phyloP scores from a whole-genome alignment of 2,329 filamentous ascomycete genomes.

The Calonectria pseudoturangicola region DNA sequence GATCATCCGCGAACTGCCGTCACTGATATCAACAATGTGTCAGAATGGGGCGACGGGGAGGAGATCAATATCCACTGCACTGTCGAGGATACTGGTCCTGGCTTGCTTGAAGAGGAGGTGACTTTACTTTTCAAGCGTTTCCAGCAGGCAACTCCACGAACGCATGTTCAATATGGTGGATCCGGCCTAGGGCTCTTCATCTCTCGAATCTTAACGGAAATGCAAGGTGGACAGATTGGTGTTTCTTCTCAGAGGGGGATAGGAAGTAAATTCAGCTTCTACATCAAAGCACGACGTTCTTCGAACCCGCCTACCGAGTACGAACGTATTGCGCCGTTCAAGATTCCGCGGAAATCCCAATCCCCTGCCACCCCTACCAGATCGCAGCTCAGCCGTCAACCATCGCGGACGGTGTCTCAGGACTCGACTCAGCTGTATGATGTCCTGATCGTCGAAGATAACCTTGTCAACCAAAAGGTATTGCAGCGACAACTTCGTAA shows the following conservation, averaged over 20 bases:
- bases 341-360: constrained; percentile 57
- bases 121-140: constrained; percentile 81
- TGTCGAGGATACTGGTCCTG: constrained; percentile 83
- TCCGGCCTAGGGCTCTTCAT: constrained; percentile 85
- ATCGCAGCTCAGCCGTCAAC: constrained; percentile 46
- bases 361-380: constrained; percentile 43
- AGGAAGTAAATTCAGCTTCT: constrained; percentile 86
- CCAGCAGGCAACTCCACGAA: constrained; percentile 80
- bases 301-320: constrained; percentile 61
- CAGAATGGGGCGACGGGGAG: constrained; percentile 83
- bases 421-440: constrained; percentile 64
- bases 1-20: constrained; percentile 59
- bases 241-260: constrained; percentile 80
- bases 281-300: constrained; percentile 80
- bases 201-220: constrained; percentile 82
- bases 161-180: constrained; percentile 83
- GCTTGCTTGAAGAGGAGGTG: constrained; percentile 78
- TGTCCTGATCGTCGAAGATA: constrained; percentile 81
- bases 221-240: constrained; percentile 87
- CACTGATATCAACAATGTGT: constrained; percentile 68
- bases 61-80: constrained; percentile 83
- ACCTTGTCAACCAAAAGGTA: constrained; percentile 80
- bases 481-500: constrained; percentile 77
- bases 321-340: constrained; percentile 61
- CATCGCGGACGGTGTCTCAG: constrained; percentile 41